Conservation (phyloP, 2,329 filamentous ascomycete species). For the Botrytis galanthina region DNA sequence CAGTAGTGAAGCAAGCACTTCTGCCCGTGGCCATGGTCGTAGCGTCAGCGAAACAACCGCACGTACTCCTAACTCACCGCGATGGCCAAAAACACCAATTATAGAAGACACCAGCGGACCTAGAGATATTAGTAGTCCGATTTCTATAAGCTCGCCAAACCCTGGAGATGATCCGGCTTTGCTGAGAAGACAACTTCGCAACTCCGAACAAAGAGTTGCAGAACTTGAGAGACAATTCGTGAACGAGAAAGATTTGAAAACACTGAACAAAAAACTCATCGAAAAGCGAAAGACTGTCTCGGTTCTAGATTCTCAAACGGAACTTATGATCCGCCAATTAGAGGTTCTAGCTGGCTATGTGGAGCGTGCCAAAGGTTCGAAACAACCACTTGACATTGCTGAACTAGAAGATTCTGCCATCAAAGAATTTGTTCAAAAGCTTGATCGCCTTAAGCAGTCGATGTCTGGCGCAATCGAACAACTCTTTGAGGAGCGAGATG, state of each 20-base stretch:
- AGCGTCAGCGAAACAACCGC: slow-evolving; percentile 69
- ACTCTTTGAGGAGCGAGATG: slow-evolving; percentile 70
- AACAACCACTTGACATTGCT: slow-evolving; percentile 74
- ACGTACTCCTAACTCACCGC: slow-evolving; percentile 59
- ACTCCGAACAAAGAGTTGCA: slow-evolving; percentile 78
- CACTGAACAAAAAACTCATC: slow-evolving; percentile 79
- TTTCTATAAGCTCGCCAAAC: slow-evolving; percentile 58
- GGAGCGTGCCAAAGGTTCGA: slow-evolving; percentile 78
- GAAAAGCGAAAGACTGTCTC: slow-evolving; percentile 97
- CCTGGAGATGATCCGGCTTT: slow-evolving; percentile 61
- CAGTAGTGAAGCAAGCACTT: slow-evolving; percentile 63
- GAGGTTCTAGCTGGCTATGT: slow-evolving; percentile 88
- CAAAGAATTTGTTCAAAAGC: slow-evolving; percentile 80
- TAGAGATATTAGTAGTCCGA: slow-evolving; percentile 70
- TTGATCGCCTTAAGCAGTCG: slow-evolving; percentile 59
- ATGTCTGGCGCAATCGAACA: slow-evolving; percentile 59
- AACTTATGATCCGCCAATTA: slow-evolving; percentile 90
- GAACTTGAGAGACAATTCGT: slow-evolving; percentile 80
- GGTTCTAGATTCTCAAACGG: slow-evolving; percentile 87
- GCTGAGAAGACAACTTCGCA: slow-evolving; percentile 73
- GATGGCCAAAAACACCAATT: slow-evolving; percentile 66
- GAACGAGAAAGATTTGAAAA: slow-evolving; percentile 49
- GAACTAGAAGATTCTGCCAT: slow-evolving; percentile 87
- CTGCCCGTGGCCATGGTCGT: slow-evolving; percentile 51
- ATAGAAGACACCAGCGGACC: slow-evolving; percentile 51